Base-by-base conservation (phyloP, 306 rosid genomes). In the Vigna radiata region DNA sequence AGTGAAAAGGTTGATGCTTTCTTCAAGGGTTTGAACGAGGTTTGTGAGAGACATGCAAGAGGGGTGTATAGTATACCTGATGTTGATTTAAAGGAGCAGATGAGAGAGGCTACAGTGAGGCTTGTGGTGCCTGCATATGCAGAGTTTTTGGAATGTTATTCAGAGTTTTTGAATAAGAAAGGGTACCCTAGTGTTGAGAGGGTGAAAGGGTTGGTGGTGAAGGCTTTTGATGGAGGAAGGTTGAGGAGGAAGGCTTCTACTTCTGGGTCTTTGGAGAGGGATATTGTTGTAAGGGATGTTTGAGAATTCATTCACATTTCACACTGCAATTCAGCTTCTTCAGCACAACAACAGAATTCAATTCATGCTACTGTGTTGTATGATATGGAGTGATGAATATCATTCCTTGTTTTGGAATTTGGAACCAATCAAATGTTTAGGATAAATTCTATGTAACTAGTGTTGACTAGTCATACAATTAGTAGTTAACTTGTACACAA, bases 31-130 rank as follows among this genome's bases (percentile, higher is more conserved):
- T 76, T 94, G 33, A 81, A 79, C 15, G 97, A 91, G 50, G 73
- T 86, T 15, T 80, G 85, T 39, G 85, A 78, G 81, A 86, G 82
- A 72, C 97, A 91, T 43, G 14, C 1, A 1, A 86, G 36, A 49
- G 82, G 77, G 65, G 2, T 6, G 33, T 94, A 89, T 63, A 71
- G 83, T 47, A 89, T 94, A 77, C 93, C 96, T 1, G 96, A 91
- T 18, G 48, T 72, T 6, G 94, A 91, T 73, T 68, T 94, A 80
- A 84, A 88, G 83, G 94, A 90, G 79, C 98, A 94, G 68, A 86
- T 94, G 67, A 86, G 82, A 41, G 88, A 86, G 58, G 86, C 97
- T 0, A 91, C 91, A 0, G 16, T 85, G 83, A 87, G 80, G 77
- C 81, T 87, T 72, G 82, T 91, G 36, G 85, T 94, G 36, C 80